Evolutionary conservation across 2,329 filamentous ascomycete genomes (phyloP).

Genomic region (Mycosphaerella sp.): DNA sequence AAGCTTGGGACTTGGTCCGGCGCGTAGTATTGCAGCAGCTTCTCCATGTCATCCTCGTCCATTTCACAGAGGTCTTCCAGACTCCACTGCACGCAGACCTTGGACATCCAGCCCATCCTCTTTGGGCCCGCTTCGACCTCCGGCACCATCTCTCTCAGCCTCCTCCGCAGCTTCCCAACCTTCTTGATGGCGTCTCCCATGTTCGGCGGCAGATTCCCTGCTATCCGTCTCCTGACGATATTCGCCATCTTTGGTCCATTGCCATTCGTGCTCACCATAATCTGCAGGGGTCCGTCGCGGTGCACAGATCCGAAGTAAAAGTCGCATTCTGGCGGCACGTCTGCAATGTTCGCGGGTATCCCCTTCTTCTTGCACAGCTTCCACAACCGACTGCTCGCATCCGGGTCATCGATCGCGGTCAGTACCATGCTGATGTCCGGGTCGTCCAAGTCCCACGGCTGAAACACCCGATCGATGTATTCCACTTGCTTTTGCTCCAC

Average conservation of each 20-base stretch:
- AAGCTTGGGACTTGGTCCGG: conserved; percentile 41
- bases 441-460: conserved; percentile 75
- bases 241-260: conserved; percentile 89
- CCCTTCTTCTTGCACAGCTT: conserved; percentile 80
- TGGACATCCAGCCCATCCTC: conserved; percentile 93
- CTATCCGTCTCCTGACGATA: conserved; percentile 76
- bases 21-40: conserved; percentile 68
- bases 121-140: conserved; percentile 67
- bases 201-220: conserved; percentile 64
- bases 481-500: conserved; percentile 67
- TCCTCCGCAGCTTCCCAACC: conserved; percentile 72
- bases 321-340: conserved; percentile 93
- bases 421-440: conserved; percentile 72
- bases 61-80: conserved; percentile 79
- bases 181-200: conserved; percentile 79
- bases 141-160: conserved; percentile 71
- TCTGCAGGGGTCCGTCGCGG: conserved; percentile 87
- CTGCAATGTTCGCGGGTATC: conserved; percentile 90
- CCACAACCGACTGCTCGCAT: conserved; percentile 85
- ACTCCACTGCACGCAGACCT: conserved; percentile 79
- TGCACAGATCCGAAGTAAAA: conserved; percentile 98
- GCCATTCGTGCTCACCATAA: conserved; percentile 98
- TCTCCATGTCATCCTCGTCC: conserved; percentile 74
- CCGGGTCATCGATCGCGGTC: conserved; percentile 86
- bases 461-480: conserved; percentile 76